Percentiles rank a stretch among this genome's conserved stretches.
phyloP scores from a whole-genome alignment of 2,329 filamentous ascomycete genomes.

The Paracoccidioides brasiliensis region DNA sequence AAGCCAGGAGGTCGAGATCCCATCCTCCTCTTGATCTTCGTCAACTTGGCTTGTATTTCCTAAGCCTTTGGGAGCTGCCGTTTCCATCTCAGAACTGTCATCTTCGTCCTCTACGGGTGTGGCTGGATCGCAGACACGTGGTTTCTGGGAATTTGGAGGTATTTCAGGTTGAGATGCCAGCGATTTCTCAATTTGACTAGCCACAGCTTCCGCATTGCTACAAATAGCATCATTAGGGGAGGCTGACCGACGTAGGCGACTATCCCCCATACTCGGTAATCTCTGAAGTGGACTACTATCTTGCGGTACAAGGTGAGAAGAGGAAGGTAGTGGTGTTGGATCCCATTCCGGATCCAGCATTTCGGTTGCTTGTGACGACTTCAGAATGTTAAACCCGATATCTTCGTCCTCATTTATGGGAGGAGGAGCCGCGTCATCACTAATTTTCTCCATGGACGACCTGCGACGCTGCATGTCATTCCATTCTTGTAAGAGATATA shows the following conservation, averaged over 20 bases:
- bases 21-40: background rate
- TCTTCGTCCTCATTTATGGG: background rate
- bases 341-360: background rate
- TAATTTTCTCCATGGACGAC: background rate
- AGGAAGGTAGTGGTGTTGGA: background rate
- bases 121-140: background rate
- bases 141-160: background rate
- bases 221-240: background rate
- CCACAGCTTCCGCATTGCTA: background rate
- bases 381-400: background rate
- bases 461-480: slow-evolving; percentile 16
- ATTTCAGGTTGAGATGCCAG: too few species aligned
- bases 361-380: background rate
- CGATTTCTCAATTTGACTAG: background rate
- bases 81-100: slow-evolving; percentile 3
- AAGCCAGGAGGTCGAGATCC: slow-evolving; percentile 4
- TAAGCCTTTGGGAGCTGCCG: background rate
- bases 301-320: slow-evolving; percentile 13
- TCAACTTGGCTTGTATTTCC: background rate
- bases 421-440: too few species aligned
- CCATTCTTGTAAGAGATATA: slow-evolving; percentile 24
- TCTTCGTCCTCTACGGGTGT: background rate
- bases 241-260: too few species aligned
- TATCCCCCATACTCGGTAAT: background rate
- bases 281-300: slow-evolving; percentile 19